Conservation (phyloP, 495 filamentous ascomycete genomes). For the Penicillium turbatum region DNA sequence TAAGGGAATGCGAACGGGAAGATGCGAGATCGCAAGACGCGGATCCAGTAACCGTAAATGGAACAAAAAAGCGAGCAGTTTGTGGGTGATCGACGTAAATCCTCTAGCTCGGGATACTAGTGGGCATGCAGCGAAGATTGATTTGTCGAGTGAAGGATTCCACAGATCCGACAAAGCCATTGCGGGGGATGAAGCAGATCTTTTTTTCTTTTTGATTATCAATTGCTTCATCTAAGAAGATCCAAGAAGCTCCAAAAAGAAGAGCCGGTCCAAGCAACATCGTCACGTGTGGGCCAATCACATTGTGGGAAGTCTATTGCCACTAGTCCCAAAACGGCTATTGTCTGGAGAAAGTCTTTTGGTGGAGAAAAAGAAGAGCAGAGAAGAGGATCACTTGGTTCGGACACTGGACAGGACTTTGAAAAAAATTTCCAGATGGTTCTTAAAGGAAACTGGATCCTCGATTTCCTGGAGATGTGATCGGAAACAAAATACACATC, state of each 20-base stretch:
- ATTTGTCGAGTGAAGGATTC: neutral
- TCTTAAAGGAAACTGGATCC: neutral
- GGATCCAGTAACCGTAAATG: neutral
- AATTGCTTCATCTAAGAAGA: constrained; percentile 17
- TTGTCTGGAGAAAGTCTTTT: constrained; percentile 20
- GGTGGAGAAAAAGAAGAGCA: constrained; percentile 2
- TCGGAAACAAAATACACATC: neutral
- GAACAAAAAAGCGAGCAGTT: neutral
- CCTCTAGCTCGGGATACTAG: neutral
- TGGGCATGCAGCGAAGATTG: neutral
- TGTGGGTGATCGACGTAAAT: neutral
- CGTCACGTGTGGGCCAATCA: constrained; percentile 8
- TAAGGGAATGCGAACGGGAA: neutral
- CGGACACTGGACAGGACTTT: neutral
- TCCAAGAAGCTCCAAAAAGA: neutral
- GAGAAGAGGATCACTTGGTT: neutral
- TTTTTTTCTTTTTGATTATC: constrained; percentile 12
- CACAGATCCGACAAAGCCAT: neutral
- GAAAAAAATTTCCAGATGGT: neutral
- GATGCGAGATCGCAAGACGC: neutral
- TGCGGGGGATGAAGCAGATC: constrained; percentile 11
- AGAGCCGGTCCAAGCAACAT: constrained; percentile 2
- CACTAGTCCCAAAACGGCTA: constrained; percentile 27
- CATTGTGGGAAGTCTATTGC: neutral
- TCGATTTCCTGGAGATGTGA: neutral